Evolutionary conservation across 2,329 filamentous ascomycete species (phyloP), one percentile per base, ranked within the genome.

Genomic region (Claviceps cyperi): DNA sequence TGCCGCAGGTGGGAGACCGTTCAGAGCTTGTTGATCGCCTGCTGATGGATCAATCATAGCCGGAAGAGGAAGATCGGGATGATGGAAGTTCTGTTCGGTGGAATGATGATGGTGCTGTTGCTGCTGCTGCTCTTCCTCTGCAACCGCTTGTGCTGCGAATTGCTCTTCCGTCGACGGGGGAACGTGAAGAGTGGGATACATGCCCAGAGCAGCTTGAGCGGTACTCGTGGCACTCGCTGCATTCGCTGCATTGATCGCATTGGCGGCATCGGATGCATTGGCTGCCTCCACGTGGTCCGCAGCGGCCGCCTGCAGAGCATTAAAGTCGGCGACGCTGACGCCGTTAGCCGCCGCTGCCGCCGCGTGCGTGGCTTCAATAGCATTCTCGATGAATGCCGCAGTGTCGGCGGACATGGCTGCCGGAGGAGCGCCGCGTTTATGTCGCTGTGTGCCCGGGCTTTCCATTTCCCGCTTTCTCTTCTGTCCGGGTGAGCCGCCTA

Each of bases 131-230:
- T 62, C 32, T 49, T 50, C 53, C 13, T 67, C 65, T n/a, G 57
- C 54, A 13, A 65, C 63, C 2, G 66, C 62, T 58, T 79, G 76
- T n/a, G 71, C 69, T 5, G 75, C 75, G 60, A 80, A 80, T 15
- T 77, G 75, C 63, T 80, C 76, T 57, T 79, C 76, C 0, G 77
- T 80, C 3, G 75, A 68, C 21, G 72, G 69, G 3, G 77, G 76
- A 2, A 80, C 73, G 54, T 80, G 76, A 3, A 80, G 65, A 1
- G 76, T 77, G 5, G 77, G 77, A 58, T 78, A 80, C 70, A 80
- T 77, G 50, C 72, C 73, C 2, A 80, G 65, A 28, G 77, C 77
- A 13, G 77, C 77, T 40, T 78, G 77, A 5, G 77, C 77, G 14
- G 77, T 80, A 57, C 70, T 79, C 4, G 77, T 77, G 19, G 75